Evolutionary conservation across 768 basidiomycete genomes (phyloP), one percentile per base, ranked within the genome.

Genomic region (Naematelia aurantialba): DNA sequence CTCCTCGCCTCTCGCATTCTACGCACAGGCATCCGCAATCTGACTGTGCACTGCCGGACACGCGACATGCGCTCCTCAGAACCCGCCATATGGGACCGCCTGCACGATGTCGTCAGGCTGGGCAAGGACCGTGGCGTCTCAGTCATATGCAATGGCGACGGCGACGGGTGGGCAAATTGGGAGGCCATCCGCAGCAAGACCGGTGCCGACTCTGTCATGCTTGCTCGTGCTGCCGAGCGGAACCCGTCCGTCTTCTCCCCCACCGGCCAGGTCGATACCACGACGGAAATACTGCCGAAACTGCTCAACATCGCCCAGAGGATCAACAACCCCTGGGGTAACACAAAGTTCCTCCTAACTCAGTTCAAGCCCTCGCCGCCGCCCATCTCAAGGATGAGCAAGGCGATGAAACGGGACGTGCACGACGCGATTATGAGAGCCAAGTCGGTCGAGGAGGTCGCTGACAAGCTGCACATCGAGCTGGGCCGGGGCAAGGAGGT

Each of bases 1-100:
- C 84, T 84, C 67, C 85, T 99, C n/a, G 91, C 96, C 2, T 85
- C 88, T 67, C 82, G 87, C 57, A 91, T 98, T 55, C 82, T 91
- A 2, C 82, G 85, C 50, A 94, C 93, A 0, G 94, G 96, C 0
- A 83, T 99, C 45, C 87, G 85, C 56, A 87, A 86, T 26, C 79
- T 99, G 68, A 99, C 94, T 3, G 87, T 99, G 1, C 96, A 98
- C 70, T 98, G 96, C 71, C 84, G 96, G 52, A 98, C 94, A 59
- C 81, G 88, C 73, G 87, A 85, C 62, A 96, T 96, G 94, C 82
- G 96, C 34, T 85, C 86, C 50, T 81, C 82, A 56, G 91, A 97
- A 63, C 80, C 78, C 25, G 96, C 96, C 1, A 75, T 88, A 48
- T 85, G 90, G 56, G 83, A 86, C 47, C 82, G 93, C 53, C 76